Percentiles rank a stretch among this genome's conserved stretches.
Evolutionary conservation across 176 grass and related monocot species (phyloP).

Genomic region (Carex littledalei): DNA sequence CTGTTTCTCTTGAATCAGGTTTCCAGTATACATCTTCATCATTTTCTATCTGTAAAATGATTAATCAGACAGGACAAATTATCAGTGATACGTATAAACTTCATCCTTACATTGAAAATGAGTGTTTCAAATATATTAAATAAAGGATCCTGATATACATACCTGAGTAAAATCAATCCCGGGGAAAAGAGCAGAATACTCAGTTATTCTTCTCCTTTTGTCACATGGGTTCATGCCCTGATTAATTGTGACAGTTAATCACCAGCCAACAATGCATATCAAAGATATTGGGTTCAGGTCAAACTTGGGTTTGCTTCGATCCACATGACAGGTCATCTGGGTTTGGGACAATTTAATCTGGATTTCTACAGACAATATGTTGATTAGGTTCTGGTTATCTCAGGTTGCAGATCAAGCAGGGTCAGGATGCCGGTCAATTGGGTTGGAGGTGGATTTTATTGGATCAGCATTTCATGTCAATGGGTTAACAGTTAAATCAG

Average conservation of each 20-base stretch:
- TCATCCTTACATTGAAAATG: background rate
- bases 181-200: slow-evolving; percentile 67
- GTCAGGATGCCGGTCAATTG: background rate
- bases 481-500: no score
- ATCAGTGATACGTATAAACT: background rate
- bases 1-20: slow-evolving; percentile 57
- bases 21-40: slow-evolving; percentile 78
- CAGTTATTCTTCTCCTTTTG: slow-evolving; percentile 70
- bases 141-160: slow-evolving; percentile 12
- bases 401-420: background rate
- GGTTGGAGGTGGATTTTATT: background rate
- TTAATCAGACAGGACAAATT: background rate
- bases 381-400: background rate
- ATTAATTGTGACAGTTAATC: slow-evolving; percentile 4
- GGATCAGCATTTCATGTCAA: background rate
- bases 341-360: background rate
- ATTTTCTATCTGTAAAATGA: slow-evolving; percentile 59
- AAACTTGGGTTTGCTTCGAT: background rate
- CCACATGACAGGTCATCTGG: no score
- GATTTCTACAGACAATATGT: background rate
- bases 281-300: background rate
- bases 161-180: slow-evolving; percentile 88
- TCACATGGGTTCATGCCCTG: slow-evolving; percentile 81
- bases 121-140: background rate
- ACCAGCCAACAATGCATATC: background rate